A percentile compares a stretch with the other conserved stretches of the same genome.
phyloP scores from a whole-genome alignment of 768 basidiomycete genomes.

The Hebeloma cylindrosporum region DNA sequence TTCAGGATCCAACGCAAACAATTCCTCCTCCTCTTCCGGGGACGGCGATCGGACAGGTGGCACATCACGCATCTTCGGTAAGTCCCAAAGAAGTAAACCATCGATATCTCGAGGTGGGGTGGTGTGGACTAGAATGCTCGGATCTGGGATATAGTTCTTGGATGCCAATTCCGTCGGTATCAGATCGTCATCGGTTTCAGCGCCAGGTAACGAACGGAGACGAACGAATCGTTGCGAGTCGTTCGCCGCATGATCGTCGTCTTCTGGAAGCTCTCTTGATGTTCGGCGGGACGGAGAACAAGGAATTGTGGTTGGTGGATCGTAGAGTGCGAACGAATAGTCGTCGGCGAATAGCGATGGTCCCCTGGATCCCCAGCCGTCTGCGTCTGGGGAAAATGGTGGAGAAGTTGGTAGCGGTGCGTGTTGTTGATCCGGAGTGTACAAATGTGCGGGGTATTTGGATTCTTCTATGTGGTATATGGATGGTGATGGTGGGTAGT shows the following conservation, averaged over 20 bases:
- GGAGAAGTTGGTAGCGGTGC: background rate
- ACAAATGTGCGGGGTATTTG: slow-evolving; percentile 13
- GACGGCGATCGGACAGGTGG: slow-evolving; percentile 40
- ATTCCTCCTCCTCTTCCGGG: slow-evolving; percentile 38
- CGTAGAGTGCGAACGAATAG: slow-evolving; percentile 3
- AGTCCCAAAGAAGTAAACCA: slow-evolving; percentile 18
- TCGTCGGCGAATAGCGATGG: slow-evolving; percentile 1
- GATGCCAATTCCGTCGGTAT: slow-evolving; percentile 26
- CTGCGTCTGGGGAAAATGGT: background rate
- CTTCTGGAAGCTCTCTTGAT: slow-evolving; percentile 16
- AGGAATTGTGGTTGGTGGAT: slow-evolving; percentile 6
- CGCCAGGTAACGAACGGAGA: slow-evolving; percentile 23
- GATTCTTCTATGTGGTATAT: slow-evolving; percentile 25
- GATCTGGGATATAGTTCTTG: slow-evolving; percentile 23
- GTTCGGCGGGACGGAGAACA: slow-evolving; percentile 21
- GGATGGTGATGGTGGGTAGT: slow-evolving; percentile 19
- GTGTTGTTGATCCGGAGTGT: slow-evolving; percentile 8
- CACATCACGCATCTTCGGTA: background rate
- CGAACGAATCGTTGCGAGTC: background rate
- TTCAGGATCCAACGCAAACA: slow-evolving; percentile 31
- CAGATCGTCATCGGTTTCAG: slow-evolving; percentile 34
- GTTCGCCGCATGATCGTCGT: slow-evolving; percentile 8
- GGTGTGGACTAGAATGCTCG: slow-evolving; percentile 15
- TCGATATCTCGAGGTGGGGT: slow-evolving; percentile 25
- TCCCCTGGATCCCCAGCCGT: background rate